Conservation (phyloP, 108 stramenopile species). For the Nitzschia sp. region DNA sequence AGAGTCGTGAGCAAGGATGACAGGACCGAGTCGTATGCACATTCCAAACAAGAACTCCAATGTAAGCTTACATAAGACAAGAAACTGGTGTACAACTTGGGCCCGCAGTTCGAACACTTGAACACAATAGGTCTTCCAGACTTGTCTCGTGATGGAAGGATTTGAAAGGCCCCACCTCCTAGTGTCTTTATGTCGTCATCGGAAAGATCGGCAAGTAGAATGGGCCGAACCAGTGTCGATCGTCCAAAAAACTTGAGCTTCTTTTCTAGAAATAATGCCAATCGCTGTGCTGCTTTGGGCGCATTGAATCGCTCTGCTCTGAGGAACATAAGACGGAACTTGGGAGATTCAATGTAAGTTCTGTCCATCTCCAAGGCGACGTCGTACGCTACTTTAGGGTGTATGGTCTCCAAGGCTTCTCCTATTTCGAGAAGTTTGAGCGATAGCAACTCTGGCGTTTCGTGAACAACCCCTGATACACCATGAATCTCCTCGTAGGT, state of each 20-base stretch:
- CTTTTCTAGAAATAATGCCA: conserved; percentile 30
- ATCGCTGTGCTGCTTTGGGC: conserved; percentile 27
- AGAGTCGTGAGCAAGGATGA: no score
- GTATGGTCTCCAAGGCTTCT: conserved; percentile 1
- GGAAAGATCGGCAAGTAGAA: conserved; percentile 22
- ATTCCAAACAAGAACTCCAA: no score
- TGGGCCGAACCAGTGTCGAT: conserved; percentile 16
- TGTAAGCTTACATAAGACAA: conserved; percentile 5
- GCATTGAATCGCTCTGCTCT: conserved; percentile 43
- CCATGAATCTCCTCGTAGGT: conserved; percentile 17
- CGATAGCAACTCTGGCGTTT: conserved; percentile 8
- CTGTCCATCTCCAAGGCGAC: conserved; percentile 8
- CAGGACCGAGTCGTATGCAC: no score
- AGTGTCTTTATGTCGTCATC: conserved; percentile 15
- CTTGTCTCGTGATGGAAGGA: conserved; percentile 26
- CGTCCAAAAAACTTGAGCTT: conserved; percentile 37
- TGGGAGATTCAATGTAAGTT: conserved; percentile 18
- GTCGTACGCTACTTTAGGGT: conserved; percentile 1
- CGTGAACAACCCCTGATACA: conserved; percentile 2
- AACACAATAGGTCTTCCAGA: conserved; percentile 27
- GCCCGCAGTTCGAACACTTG: conserved; percentile 11
- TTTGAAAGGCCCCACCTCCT: conserved; percentile 15
- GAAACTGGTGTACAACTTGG: conserved; percentile 8
- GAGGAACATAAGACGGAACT: conserved; percentile 46
- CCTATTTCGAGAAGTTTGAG: background rate